These are phyloP conservation scores for Fusarium luffae DNA, from an alignment of 2,329 filamentous ascomycete genomes.

Conservation along the genomic window DNA sequence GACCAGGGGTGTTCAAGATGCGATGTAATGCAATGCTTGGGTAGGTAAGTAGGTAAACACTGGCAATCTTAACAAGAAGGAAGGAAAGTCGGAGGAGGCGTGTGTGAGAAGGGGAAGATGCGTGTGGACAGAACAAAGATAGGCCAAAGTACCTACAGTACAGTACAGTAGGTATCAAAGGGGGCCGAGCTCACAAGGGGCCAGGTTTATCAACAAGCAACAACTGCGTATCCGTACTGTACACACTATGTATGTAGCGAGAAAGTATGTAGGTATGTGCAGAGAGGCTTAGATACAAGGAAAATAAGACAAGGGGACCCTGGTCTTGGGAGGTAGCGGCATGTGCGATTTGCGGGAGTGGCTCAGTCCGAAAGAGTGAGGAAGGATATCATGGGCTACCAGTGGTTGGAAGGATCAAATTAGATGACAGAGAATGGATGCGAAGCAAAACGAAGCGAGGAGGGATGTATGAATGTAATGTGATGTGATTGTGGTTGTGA, in stretches of 20 bases:
- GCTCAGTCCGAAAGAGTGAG: constrained; percentile 32
- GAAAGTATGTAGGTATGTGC: constrained; percentile 16
- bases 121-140: constrained; percentile 32
- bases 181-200: constrained; percentile 35
- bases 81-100: constrained; percentile 32
- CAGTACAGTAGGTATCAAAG: constrained; percentile 18
- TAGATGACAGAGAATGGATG: constrained; percentile 27
- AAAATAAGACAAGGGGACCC: constrained; percentile 32
- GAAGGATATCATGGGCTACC: constrained; percentile 33
- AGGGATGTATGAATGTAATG: neutral
- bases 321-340: constrained; percentile 22
- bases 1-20: constrained; percentile 22
- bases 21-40: neutral
- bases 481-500: neutral
- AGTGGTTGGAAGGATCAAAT: constrained; percentile 39
- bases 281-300: constrained; percentile 30
- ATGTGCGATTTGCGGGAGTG: constrained; percentile 43
- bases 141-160: constrained; percentile 14
- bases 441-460: constrained; percentile 12
- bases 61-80: constrained; percentile 19
- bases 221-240: constrained; percentile 7
- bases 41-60: constrained; percentile 7
- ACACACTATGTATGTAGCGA: constrained; percentile 20
- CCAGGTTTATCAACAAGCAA: constrained; percentile 18
- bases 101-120: constrained; percentile 35